Percentiles rank a stretch among this genome's conserved stretches.
These are phyloP conservation scores for Nematocida homosporus DNA, from an alignment of 371 early-diverging fungal species.

Conservation along the genomic window DNA sequence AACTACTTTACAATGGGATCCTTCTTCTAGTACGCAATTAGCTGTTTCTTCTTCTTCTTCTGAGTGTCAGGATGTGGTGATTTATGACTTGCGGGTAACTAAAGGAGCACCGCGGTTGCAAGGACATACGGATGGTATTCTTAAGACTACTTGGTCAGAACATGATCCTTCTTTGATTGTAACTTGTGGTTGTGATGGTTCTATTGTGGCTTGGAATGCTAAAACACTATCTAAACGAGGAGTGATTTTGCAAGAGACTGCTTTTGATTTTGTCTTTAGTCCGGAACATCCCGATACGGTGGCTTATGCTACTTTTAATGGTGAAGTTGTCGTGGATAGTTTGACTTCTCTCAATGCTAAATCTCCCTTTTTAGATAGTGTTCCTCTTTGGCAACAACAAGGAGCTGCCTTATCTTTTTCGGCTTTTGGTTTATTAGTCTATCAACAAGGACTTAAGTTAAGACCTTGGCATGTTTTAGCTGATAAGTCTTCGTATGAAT, in stretches of 20 bases:
- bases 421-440: slow-evolving; percentile 7
- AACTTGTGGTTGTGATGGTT: slow-evolving; percentile 50
- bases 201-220: slow-evolving; percentile 49
- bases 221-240: slow-evolving; percentile 37
- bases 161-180: slow-evolving; percentile 52
- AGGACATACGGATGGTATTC: slow-evolving; percentile 54
- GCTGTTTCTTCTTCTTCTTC: slow-evolving; percentile 46
- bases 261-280: slow-evolving; percentile 51
- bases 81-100: slow-evolving; percentile 50
- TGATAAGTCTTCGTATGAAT: slow-evolving; percentile 32
- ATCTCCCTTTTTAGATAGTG: slow-evolving; percentile 32
- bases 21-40: slow-evolving; percentile 23
- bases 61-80: slow-evolving; percentile 35
- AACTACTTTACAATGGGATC: slow-evolving; percentile 49
- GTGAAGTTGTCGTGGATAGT: slow-evolving; percentile 38
- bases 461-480: slow-evolving; percentile 15
- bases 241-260: slow-evolving; percentile 33
- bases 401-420: slow-evolving; percentile 34
- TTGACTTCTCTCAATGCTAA: slow-evolving; percentile 51
- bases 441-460: slow-evolving; percentile 2
- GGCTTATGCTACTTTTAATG: slow-evolving; percentile 45
- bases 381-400: slow-evolving; percentile 51
- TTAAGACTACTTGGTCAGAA: slow-evolving; percentile 46
- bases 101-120: slow-evolving; percentile 42
- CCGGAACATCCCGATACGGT: slow-evolving; percentile 54